Conservation (phyloP, 495 filamentous ascomycete genomes). For the Penicillium coffeae region DNA sequence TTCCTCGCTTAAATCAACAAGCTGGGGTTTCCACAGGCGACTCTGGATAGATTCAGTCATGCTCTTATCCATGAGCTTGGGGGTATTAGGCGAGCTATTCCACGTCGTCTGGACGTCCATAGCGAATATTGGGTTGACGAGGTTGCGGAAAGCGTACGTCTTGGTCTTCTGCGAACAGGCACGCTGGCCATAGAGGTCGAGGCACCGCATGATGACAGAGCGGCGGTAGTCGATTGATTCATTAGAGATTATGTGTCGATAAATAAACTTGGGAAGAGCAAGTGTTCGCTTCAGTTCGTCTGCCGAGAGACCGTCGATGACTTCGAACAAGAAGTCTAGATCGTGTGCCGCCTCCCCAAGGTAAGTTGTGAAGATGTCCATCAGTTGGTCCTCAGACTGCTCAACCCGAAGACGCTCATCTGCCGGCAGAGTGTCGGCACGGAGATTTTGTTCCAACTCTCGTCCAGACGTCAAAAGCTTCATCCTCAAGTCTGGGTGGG, state of each 20-base stretch:
- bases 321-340: constrained; percentile 79
- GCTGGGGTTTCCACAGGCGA: constrained; percentile 89
- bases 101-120: constrained; percentile 80
- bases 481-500: constrained; percentile 66
- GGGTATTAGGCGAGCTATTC: constrained; percentile 53
- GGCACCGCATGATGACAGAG: constrained; percentile 74
- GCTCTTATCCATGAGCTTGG: constrained; percentile 77
- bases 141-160: constrained; percentile 83
- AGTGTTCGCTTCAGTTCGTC: constrained; percentile 77
- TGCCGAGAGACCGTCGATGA: constrained; percentile 79
- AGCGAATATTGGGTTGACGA: constrained; percentile 94
- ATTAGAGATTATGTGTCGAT: constrained; percentile 74
- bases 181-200: constrained; percentile 80
- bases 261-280: constrained; percentile 76
- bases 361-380: constrained; percentile 78
- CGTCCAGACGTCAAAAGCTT: constrained; percentile 67
- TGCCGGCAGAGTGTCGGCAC: constrained; percentile 61
- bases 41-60: constrained; percentile 89
- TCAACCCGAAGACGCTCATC: constrained; percentile 79
- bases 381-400: constrained; percentile 83
- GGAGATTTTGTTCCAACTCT: constrained; percentile 67
- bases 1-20: constrained; percentile 81
- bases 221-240: constrained; percentile 88
- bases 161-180: constrained; percentile 80
- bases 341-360: constrained; percentile 71